A percentile compares a stretch with the other conserved stretches of the same genome.
These are phyloP conservation scores for Dimocarpus longan DNA, from an alignment of 345 rosid species.

Conservation along the genomic window DNA sequence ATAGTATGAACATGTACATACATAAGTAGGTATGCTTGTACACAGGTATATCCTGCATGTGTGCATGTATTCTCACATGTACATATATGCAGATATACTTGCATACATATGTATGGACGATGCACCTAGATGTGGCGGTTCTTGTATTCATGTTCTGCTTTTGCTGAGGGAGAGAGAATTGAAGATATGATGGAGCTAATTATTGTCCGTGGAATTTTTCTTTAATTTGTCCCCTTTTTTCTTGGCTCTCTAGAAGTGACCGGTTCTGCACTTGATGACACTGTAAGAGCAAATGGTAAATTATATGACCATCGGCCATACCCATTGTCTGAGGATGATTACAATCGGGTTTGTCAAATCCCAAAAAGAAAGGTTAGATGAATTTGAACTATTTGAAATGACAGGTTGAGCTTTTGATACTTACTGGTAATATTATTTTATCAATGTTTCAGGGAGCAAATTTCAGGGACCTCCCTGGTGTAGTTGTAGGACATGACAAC, in stretches of 20 bases:
- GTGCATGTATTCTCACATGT: neutral
- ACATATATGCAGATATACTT: neutral
- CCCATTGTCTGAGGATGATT: slow-evolving; percentile 54
- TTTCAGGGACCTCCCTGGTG: slow-evolving; percentile 90
- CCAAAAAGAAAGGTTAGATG: slow-evolving; percentile 80
- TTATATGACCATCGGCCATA: slow-evolving; percentile 80
- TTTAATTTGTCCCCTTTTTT: neutral
- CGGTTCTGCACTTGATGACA: slow-evolving; percentile 41
- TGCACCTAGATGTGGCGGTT: neutral
- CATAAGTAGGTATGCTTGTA: neutral
- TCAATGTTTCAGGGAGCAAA: slow-evolving; percentile 71
- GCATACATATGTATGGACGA: neutral
- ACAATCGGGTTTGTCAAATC: slow-evolving; percentile 71
- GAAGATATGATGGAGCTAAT: neutral
- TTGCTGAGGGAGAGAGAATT: neutral
- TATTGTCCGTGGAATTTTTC: neutral
- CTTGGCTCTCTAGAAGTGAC: slow-evolving; percentile 57
- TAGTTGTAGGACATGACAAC: slow-evolving; percentile 65
- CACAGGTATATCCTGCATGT: neutral
- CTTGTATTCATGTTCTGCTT: neutral
- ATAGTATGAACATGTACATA: neutral
- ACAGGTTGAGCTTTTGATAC: neutral
- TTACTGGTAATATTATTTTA: slow-evolving; percentile 23
- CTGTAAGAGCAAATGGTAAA: slow-evolving; percentile 27
- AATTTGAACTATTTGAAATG: neutral